Evolutionary conservation across 805 yeast species (phyloP).

Genomic region (Vanderwaltozyma yarrowii): DNA sequence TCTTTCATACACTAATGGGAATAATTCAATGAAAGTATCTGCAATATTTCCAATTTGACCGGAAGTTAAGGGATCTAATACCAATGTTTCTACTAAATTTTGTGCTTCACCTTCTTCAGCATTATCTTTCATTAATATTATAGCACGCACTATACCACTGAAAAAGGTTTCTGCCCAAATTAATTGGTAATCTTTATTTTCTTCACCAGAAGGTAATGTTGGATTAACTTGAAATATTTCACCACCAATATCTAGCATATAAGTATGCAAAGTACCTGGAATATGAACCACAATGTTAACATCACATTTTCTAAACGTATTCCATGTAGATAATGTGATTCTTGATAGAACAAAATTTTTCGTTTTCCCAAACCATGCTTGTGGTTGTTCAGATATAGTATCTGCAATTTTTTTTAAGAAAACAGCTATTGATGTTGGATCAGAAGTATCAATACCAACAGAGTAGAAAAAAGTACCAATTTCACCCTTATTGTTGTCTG

Average conservation of each 20-base stretch:
- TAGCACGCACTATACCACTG: conserved; percentile 62
- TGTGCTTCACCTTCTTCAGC: conserved; percentile 62
- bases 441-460: conserved; percentile 67
- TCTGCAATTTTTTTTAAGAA: conserved; percentile 59
- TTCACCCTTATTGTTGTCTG: conserved; percentile 36
- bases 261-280: conserved; percentile 62
- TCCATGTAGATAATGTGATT: conserved; percentile 58
- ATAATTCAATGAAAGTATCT: conserved; percentile 23
- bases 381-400: conserved; percentile 49
- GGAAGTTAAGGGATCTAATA: conserved; percentile 58
- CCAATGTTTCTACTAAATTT: conserved; percentile 72
- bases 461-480: conserved; percentile 66
- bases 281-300: conserved; percentile 62
- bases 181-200: conserved; percentile 38
- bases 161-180: conserved; percentile 46
- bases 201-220: conserved; percentile 34
- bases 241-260: conserved; percentile 24
- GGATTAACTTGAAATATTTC: conserved; percentile 18
- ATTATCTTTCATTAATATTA: conserved; percentile 32
- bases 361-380: conserved; percentile 71
- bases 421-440: conserved; percentile 70
- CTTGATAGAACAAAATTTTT: conserved; percentile 63
- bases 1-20: conserved; percentile 25
- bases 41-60: conserved; percentile 26
- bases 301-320: conserved; percentile 52